Conservation (phyloP, 2,329 filamentous ascomycete genomes). For the Colletotrichum noveboracense region DNA sequence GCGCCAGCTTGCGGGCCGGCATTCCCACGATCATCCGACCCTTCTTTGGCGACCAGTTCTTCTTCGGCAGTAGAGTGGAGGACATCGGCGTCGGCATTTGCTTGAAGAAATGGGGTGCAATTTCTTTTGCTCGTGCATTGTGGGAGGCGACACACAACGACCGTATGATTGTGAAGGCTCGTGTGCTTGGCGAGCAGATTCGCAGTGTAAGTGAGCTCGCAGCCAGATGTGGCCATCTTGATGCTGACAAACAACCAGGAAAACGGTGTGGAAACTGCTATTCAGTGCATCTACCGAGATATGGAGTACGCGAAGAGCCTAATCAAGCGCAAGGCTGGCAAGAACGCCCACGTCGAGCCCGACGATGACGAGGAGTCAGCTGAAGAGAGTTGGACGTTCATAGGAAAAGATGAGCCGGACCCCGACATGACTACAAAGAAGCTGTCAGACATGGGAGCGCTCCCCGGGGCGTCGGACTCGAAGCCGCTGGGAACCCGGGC, state of each 20-base stretch:
- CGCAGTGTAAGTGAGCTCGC: constrained; percentile 67
- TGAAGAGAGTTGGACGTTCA: constrained; percentile 90
- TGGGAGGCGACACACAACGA: constrained; percentile 92
- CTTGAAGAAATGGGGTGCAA: constrained; percentile 88
- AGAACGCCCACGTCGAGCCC: constrained; percentile 48
- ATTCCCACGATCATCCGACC: constrained; percentile 94
- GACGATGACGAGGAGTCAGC: constrained; percentile 67
- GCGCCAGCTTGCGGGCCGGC: constrained; percentile 87
- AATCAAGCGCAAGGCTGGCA: constrained; percentile 69
- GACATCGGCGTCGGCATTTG: constrained; percentile 92
- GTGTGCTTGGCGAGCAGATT: constrained; percentile 83
- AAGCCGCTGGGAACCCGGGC: constrained; percentile 9
- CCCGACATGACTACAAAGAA: constrained; percentile 47
- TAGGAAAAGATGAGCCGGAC: constrained; percentile 64
- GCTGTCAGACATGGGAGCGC: constrained; percentile 28
- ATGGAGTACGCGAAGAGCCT: constrained; percentile 90
- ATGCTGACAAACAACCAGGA: constrained; percentile 63
- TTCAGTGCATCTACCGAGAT: constrained; percentile 92
- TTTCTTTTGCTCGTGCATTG: constrained; percentile 81
- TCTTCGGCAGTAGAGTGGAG: constrained; percentile 89
- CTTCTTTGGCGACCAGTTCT: constrained; percentile 98
- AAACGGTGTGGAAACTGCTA: constrained; percentile 86
- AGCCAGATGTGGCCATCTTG: neutral
- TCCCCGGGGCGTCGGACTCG: neutral
- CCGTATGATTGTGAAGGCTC: constrained; percentile 89